phyloP scores from a whole-genome alignment of 331 rosid genomes.

The Erythrophleum ivorense region DNA sequence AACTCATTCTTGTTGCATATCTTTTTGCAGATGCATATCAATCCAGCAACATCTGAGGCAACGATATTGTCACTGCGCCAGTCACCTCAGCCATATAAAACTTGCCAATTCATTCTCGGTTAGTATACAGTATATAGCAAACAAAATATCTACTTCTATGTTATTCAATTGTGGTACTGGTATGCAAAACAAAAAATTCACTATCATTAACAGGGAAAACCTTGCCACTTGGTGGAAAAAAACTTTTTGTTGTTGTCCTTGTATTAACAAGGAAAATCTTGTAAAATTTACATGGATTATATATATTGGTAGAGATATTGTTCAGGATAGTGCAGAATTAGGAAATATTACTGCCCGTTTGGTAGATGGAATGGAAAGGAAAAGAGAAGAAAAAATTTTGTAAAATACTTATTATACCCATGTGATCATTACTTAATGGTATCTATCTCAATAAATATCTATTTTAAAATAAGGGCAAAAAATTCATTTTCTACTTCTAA shows the following conservation, averaged over 20 bases:
- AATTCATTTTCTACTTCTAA: too few relatives aligned
- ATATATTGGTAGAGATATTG: constrained; percentile 1
- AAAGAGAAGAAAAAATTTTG: too few relatives aligned
- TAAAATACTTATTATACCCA: too few relatives aligned
- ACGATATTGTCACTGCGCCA: constrained; percentile 71
- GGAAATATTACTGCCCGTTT: neutral
- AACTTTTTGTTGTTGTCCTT: too few relatives aligned
- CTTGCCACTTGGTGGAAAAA: too few relatives aligned
- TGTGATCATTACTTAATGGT: too few relatives aligned
- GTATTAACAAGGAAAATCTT: constrained; percentile 10
- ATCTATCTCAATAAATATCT: too few relatives aligned
- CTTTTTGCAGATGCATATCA: constrained; percentile 77
- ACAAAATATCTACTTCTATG: constrained; percentile 3
- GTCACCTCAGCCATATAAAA: constrained; percentile 84
- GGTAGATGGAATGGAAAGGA: too few relatives aligned
- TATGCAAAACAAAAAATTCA: constrained; percentile 1
- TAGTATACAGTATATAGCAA: constrained; percentile 39
- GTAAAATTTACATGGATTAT: constrained; percentile 8
- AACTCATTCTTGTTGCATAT: constrained; percentile 13
- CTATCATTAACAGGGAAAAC: constrained; percentile 22
- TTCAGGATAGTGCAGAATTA: constrained; percentile 25
- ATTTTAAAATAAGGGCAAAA: too few relatives aligned
- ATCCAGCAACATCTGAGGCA: constrained; percentile 81
- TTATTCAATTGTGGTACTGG: constrained; percentile 12
- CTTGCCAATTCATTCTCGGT: constrained; percentile 95